Evolutionary conservation across 331 rosid species (phyloP).

Genomic region (Spiraea crenata): DNA sequence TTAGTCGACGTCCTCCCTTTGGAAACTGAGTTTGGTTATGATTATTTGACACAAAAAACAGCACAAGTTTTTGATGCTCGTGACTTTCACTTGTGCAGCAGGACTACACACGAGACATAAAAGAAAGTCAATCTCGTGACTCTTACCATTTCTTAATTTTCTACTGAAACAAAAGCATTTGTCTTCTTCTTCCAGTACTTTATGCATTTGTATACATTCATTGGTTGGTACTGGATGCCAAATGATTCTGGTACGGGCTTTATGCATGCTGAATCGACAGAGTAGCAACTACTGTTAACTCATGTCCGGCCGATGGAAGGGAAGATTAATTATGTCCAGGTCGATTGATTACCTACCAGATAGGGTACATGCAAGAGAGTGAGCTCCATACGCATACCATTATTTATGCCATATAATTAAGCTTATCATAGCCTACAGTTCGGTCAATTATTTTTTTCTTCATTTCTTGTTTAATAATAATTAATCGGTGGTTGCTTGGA

Average conservation of each 20-base stretch:
- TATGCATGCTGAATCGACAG: too few species aligned
- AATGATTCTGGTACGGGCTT: too few species aligned
- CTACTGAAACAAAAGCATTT: slow-evolving; percentile 11
- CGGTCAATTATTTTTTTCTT: not conserved
- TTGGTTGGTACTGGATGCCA: not conserved
- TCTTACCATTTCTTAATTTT: not conserved
- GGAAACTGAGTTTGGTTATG: slow-evolving; percentile 5
- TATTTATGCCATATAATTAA: not conserved
- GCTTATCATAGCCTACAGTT: not conserved
- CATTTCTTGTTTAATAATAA: not conserved
- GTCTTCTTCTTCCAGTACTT: slow-evolving; percentile 5
- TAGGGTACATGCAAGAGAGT: not conserved
- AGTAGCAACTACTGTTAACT: too few species aligned
- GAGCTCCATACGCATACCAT: not conserved
- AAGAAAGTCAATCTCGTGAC: slow-evolving; percentile 53
- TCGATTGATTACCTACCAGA: not conserved
- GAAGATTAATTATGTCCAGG: too few species aligned
- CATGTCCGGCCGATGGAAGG: too few species aligned
- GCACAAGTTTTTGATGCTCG: slow-evolving; percentile 32
- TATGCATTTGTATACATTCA: slow-evolving; percentile 1
- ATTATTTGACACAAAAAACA: slow-evolving; percentile 13
- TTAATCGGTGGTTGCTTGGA: too few species aligned
- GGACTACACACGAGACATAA: slow-evolving; percentile 18
- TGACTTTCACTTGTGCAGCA: slow-evolving; percentile 35
- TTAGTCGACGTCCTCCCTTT: not conserved